Evolutionary conservation across 352 stramenopile genomes (phyloP), one percentile per base, ranked within the genome.

Genomic region (Pythium aristosporum): DNA sequence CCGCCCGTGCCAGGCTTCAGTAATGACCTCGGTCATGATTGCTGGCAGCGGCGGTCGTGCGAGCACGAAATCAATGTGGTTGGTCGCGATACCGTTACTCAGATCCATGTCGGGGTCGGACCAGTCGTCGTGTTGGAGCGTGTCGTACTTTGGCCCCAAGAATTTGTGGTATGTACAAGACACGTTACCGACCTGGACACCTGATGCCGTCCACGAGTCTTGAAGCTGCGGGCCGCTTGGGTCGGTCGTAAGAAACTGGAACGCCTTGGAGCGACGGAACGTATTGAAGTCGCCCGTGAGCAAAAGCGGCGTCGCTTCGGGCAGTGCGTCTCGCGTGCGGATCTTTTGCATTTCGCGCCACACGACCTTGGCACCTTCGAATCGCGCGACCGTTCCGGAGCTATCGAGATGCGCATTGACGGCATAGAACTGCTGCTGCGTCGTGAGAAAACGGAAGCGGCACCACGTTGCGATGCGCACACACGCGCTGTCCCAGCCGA

Each of bases 41-140:
- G 91, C 79, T 21, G 65, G 77, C 78, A 93, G 87, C 47, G 77
- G 56, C 25, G 87, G 85, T 8, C 85, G 82, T 54, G 81, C 90
- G 49, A 95, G 87, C 67, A 95, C 91, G 79, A 86, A 95, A 56
- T 95, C 87, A 62, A 95, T 95, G 70, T 95, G 87, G 74, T 95
- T 92, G 12, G 80, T 81, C 16, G 76, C 87, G 13, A 68, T 36
- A 13, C 50, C 34, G 18, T 76, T 87, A 61, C 16, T 80, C 72
- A 25, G 60, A 76, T 55, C 85, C 80, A 70, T 92, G 74, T 50
- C 76, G 74, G 63, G 91, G 75, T 63, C 42, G 32, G 54, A 90
- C 62, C 62, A 68, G 39, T 68, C 62, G 25, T 46, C 18, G 39
- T 68, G 62, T 9, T 20, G 44, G 85, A 62, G 85, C 70, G 28